Conservation (phyloP, 768 basidiomycete genomes). For the Porpolomopsis calyptriformis region DNA sequence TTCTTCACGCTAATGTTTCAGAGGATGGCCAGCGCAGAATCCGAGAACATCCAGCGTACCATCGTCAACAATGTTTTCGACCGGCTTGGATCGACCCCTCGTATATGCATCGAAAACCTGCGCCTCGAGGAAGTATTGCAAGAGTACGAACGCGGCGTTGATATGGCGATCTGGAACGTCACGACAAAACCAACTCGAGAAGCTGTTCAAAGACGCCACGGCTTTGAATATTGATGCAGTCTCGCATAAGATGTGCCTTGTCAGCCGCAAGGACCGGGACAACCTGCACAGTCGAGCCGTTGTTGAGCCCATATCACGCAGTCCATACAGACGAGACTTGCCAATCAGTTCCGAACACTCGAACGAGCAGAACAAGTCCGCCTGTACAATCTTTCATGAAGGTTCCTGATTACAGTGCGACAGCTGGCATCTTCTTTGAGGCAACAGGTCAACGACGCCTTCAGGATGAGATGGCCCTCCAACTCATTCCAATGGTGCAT, state of each 20-base stretch:
- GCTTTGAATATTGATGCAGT: constrained; percentile 5
- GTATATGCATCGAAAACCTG: constrained; percentile 10
- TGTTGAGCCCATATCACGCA: constrained; percentile 8
- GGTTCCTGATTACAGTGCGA: too few relatives aligned
- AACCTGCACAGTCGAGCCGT: constrained; percentile 4
- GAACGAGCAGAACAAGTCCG: too few relatives aligned
- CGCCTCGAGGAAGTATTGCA: neutral
- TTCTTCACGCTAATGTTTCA: constrained; percentile 2
- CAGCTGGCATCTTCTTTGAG: too few relatives aligned
- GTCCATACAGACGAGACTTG: constrained; percentile 1
- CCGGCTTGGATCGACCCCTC: constrained; percentile 11
- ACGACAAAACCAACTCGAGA: constrained; percentile 4
- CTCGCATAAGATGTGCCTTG: constrained; percentile 11
- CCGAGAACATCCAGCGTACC: constrained; percentile 1
- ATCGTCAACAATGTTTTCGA: constrained; percentile 8
- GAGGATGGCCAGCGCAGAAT: neutral
- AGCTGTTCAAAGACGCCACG: constrained; percentile 6
- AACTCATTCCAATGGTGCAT: too few relatives aligned
- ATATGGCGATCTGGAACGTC: neutral
- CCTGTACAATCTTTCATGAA: too few relatives aligned
- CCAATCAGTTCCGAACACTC: neutral
- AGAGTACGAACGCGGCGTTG: neutral
- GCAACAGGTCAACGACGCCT: too few relatives aligned
- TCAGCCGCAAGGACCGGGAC: constrained; percentile 7
- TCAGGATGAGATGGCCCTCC: too few relatives aligned